Evolutionary conservation across 306 rosid genomes (phyloP).

Genomic region (Vigna trinervia): DNA sequence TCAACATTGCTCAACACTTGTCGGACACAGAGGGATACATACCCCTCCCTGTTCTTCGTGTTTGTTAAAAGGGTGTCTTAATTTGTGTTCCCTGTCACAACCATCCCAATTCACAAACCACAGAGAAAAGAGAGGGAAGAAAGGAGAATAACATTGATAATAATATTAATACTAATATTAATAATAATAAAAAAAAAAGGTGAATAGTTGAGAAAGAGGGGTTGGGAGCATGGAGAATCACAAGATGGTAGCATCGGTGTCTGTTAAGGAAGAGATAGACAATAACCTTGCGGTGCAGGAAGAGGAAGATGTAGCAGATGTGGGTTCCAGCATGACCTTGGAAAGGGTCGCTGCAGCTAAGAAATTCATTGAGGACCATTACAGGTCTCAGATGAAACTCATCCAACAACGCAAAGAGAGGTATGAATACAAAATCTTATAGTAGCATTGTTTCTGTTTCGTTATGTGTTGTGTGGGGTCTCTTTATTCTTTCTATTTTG

Average conservation of each 20-base stretch:
- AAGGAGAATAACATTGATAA: not conserved
- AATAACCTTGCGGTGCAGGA: conserved; percentile 42
- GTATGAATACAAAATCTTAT: conserved; percentile 13
- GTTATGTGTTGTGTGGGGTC: conserved; percentile 31
- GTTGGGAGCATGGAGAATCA: conserved; percentile 53
- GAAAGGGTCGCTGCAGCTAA: conserved; percentile 94
- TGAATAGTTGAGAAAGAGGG: not conserved
- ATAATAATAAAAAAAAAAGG: not conserved
- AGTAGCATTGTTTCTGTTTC: conserved; percentile 19
- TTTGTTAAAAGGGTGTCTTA: conserved; percentile 46
- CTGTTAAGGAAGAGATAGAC: conserved; percentile 25
- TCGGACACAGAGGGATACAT: conserved; percentile 30
- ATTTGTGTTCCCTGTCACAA: conserved; percentile 41
- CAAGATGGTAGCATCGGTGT: conserved; percentile 23
- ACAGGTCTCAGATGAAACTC: conserved; percentile 77
- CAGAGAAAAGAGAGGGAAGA: conserved; percentile 28
- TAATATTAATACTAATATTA: too few species aligned
- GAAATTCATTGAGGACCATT: conserved; percentile 86
- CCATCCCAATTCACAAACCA: conserved; percentile 39
- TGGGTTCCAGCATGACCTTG: conserved; percentile 79
- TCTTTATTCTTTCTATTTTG: conserved; percentile 7
- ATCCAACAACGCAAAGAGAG: conserved; percentile 86
- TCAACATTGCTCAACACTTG: conserved; percentile 37
- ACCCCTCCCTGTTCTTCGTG: not conserved
- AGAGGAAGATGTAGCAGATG: conserved; percentile 45